phyloP scores from a whole-genome alignment of 441 rosid species.

The Biscutella auriculata region DNA sequence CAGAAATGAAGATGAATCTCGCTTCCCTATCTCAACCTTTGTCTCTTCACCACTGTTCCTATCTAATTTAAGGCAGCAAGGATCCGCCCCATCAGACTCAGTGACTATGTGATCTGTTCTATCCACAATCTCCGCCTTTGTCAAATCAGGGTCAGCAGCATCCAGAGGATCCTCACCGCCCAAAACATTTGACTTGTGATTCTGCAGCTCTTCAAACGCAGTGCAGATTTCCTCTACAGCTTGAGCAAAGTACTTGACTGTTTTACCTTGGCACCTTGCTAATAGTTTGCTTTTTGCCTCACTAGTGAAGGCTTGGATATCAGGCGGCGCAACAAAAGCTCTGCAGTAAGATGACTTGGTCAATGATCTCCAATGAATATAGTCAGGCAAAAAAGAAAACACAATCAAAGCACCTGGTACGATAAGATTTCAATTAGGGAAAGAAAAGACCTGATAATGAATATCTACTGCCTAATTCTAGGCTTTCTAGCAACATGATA shows the following conservation, averaged over 20 bases:
- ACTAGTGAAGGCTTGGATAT: slow-evolving; percentile 74
- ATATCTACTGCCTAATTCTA: background rate
- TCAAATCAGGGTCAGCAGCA: slow-evolving; percentile 33
- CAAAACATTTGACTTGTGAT: slow-evolving; percentile 33
- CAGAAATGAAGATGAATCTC: slow-evolving; percentile 22
- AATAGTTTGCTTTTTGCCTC: slow-evolving; percentile 68
- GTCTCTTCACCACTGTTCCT: slow-evolving; percentile 39
- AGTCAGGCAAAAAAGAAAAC: background rate
- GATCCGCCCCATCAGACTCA: slow-evolving; percentile 13
- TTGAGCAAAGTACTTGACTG: slow-evolving; percentile 56
- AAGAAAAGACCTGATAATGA: background rate
- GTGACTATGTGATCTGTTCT: slow-evolving; percentile 3
- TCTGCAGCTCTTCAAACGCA: slow-evolving; percentile 60
- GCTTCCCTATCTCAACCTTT: slow-evolving; percentile 33
- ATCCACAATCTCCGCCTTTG: slow-evolving; percentile 27
- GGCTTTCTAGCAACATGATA: background rate
- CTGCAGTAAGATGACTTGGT: slow-evolving; percentile 31
- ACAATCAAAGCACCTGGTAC: background rate
- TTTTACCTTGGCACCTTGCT: slow-evolving; percentile 62
- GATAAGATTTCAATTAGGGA: background rate
- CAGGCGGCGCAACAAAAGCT: slow-evolving; percentile 81
- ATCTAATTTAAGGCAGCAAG: slow-evolving; percentile 23
- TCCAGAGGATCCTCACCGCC: slow-evolving; percentile 37
- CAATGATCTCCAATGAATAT: background rate
- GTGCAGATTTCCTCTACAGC: slow-evolving; percentile 76